Evolutionary conservation across 1,284 basidiomycete species (phyloP).

Genomic region (Papiliotrema fonsecae): DNA sequence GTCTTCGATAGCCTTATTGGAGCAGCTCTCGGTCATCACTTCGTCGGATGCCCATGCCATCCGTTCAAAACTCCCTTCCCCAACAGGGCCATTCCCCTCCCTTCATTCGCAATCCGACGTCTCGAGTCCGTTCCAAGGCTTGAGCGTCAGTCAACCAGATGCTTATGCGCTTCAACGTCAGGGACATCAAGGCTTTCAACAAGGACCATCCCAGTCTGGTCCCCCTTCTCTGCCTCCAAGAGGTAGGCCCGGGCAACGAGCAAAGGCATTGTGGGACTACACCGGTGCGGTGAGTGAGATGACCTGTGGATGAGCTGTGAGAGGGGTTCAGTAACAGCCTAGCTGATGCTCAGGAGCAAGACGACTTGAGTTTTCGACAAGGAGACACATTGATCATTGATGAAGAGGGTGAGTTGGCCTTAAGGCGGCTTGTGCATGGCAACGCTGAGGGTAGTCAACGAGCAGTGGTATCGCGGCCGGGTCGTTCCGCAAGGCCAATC

Average conservation of each 20-base stretch:
- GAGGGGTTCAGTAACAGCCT: background rate
- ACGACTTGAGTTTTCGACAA: slow-evolving; percentile 38
- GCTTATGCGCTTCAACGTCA: slow-evolving; percentile 6
- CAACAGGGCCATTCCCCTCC: slow-evolving; percentile 32
- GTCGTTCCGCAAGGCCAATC: slow-evolving; percentile 30
- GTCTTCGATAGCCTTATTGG: slow-evolving; percentile 32
- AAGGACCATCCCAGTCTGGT: background rate
- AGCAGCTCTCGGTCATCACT: slow-evolving; percentile 30
- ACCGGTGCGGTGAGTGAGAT: slow-evolving; percentile 25
- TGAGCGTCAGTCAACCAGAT: slow-evolving; percentile 8
- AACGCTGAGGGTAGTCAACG: slow-evolving; percentile 30
- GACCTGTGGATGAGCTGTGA: background rate
- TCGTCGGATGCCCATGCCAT: slow-evolving; percentile 33
- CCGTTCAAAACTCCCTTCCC: slow-evolving; percentile 33
- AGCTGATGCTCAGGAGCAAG: slow-evolving; percentile 24
- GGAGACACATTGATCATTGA: slow-evolving; percentile 41
- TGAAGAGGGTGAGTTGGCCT: slow-evolving; percentile 32
- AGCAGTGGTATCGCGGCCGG: slow-evolving; percentile 41
- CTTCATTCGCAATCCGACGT: slow-evolving; percentile 13
- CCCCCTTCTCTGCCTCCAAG: slow-evolving; percentile 18
- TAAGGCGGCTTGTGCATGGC: background rate
- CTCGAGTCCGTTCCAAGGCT: slow-evolving; percentile 1
- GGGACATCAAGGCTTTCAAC: slow-evolving; percentile 1
- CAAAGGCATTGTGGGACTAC: slow-evolving; percentile 44
- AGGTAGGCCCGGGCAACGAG: slow-evolving; percentile 18